Percentiles rank a stretch among this genome's conserved stretches.
phyloP scores from a whole-genome alignment of 2,329 filamentous ascomycete species.

The Fusarium subglutinans region DNA sequence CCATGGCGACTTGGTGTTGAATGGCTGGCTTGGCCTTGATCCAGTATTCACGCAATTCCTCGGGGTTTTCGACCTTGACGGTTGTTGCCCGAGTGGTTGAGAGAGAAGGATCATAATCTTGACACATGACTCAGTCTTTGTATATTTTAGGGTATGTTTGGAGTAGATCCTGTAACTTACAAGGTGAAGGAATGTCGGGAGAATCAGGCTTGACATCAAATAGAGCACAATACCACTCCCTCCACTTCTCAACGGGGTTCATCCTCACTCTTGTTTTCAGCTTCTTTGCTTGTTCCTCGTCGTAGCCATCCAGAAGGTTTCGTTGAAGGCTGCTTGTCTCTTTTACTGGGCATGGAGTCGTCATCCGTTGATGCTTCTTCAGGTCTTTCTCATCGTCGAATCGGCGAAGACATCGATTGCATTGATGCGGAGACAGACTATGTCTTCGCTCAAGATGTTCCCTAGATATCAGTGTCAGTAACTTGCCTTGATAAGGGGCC shows the following conservation, averaged over 20 bases:
- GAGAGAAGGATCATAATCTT: conserved; percentile 20
- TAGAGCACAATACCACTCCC: conserved; percentile 30
- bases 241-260: conserved; percentile 27
- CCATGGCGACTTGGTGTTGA: neutral
- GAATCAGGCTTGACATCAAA: conserved; percentile 29
- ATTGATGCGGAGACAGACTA: conserved; percentile 31
- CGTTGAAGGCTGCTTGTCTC: conserved; percentile 16
- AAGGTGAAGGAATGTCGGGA: conserved; percentile 35
- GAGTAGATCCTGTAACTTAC: conserved; percentile 22
- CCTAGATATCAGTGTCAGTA: conserved; percentile 14
- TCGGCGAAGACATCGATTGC: conserved; percentile 28
- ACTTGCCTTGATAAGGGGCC: neutral
- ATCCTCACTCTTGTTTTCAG: conserved; percentile 21
- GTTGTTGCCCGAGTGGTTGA: neutral
- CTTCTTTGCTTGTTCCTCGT: conserved; percentile 35
- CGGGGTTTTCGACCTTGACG: conserved; percentile 1
- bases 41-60: conserved; percentile 15
- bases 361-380: conserved; percentile 34
- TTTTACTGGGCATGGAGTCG: conserved; percentile 29
- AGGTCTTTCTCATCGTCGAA: conserved; percentile 33
- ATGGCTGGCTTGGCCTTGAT: conserved; percentile 15
- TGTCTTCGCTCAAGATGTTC: conserved; percentile 39
- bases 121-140: neutral
- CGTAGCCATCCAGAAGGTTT: conserved; percentile 35
- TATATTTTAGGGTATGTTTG: neutral